phyloP scores from a whole-genome alignment of 78 protist species.

The Tieghemostelium lacteum region DNA sequence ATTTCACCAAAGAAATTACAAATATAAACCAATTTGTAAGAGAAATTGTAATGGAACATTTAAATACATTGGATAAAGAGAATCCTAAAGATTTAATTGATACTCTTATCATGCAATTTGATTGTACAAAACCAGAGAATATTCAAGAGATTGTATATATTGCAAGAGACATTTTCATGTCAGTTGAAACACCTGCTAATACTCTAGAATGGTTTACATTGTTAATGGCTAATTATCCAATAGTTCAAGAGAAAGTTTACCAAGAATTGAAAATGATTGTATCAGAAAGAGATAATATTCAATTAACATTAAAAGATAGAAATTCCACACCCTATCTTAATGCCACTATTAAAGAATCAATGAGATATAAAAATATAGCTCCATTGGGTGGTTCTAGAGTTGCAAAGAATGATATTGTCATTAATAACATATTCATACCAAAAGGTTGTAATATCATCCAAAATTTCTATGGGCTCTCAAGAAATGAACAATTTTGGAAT shows the following conservation, averaged over 20 bases:
- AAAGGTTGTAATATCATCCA: neutral
- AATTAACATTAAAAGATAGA: conserved; percentile 3
- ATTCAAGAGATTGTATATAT: neutral
- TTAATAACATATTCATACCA: neutral
- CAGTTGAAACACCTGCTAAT: conserved; percentile 13
- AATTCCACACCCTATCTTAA: neutral
- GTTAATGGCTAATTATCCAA: conserved; percentile 28
- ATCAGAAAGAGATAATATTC: neutral
- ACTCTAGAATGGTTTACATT: conserved; percentile 17
- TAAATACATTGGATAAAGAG: neutral
- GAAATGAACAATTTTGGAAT: conserved; percentile 3
- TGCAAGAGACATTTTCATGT: conserved; percentile 2
- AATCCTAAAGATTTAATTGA: conserved; percentile 7
- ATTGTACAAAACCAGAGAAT: neutral
- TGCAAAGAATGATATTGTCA: neutral
- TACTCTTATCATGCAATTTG: neutral
- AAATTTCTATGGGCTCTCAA: neutral
- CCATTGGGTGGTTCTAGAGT: conserved; percentile 19
- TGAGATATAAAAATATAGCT: neutral
- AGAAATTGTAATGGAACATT: neutral
- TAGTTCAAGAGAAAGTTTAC: conserved; percentile 27
- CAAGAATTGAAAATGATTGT: too few species aligned
- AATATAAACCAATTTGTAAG: neutral
- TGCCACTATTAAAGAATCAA: conserved; percentile 32
- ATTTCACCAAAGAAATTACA: too few species aligned